Base-by-base conservation (phyloP, 306 rosid genomes). In the Corylus americana region DNA sequence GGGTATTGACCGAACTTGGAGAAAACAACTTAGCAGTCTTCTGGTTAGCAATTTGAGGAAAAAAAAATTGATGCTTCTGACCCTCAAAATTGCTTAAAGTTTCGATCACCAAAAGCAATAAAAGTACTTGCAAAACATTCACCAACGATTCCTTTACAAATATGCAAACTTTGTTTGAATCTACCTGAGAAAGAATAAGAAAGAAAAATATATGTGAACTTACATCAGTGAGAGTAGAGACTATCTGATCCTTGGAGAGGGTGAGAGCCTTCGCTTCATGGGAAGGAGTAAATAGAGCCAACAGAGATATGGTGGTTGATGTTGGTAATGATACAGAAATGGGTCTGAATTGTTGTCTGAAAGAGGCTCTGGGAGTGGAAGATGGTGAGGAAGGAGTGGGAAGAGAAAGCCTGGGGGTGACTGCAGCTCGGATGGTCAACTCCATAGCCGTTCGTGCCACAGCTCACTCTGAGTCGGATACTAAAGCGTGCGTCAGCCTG, bases 171-270 rank as follows among this genome's bases (percentile, higher is more conserved):
- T 22, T 42, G 5, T 18, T 27, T 4, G 54, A 77, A 67, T 64
- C 49, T 51, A 22, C 27, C 17, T 47, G 7, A 18, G 39, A 13
- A 22, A 51, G 70, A 7, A 1, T 3, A 20, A 8, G 22, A 62
- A 25, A 31, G 35, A 31, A 61, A 16, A 27, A 17, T 8, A 12
- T 7, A 37, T 29, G 8, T 48, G 59, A 44, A 53, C 31, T 79
- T 85, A 91, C 98, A 68, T 91, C 85, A 49, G 90, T 92, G 48
- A 94, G 78, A 22, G 98, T 91, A 73, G 97, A 92, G 77, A 90
- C 85, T 31, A 94, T 90, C 73, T 91, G 97, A 62, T 94, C 98
- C 80, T 92, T 92, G 72, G 92, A 44, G 83, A 92, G 80, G 81
- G 22, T 77, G 73, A 89, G 76, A 77, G 98, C 93, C 85, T 81